These are phyloP conservation scores for Cnidoscolus chayamansa DNA, from an alignment of 441 rosid species.

Conservation along the genomic window DNA sequence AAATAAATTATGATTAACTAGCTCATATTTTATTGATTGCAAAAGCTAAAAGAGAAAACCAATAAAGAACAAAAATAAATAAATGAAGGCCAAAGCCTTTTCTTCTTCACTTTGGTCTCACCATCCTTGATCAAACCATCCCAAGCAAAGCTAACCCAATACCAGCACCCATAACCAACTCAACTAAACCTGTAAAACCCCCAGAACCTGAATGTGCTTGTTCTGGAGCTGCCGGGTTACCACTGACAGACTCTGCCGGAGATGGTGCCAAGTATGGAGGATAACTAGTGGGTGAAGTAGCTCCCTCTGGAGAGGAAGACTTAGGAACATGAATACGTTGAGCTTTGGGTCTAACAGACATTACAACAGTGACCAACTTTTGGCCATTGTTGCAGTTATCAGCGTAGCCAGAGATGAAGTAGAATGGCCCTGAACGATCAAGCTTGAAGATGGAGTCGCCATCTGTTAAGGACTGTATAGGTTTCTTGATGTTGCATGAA, in stretches of 20 bases:
- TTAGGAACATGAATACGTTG: constrained; percentile 24
- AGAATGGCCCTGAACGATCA: constrained; percentile 69
- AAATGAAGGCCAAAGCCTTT: background rate
- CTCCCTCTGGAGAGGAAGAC: constrained; percentile 21
- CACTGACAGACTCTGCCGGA: background rate
- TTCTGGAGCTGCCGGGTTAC: constrained; percentile 13
- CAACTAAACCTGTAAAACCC: constrained; percentile 20
- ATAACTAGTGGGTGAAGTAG: constrained; percentile 15
- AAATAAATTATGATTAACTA: too few relatives aligned
- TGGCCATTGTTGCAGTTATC: constrained; percentile 67
- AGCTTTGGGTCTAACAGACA: constrained; percentile 48
- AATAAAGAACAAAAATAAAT: background rate
- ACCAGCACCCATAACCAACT: constrained; percentile 28
- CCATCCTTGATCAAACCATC: constrained; percentile 10
- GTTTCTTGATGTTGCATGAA: constrained; percentile 61
- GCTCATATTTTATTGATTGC: too few relatives aligned
- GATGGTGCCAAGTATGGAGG: constrained; percentile 12
- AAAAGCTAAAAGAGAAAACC: background rate
- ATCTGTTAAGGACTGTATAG: constrained; percentile 46
- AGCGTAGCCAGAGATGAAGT: constrained; percentile 56
- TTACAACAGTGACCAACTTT: constrained; percentile 48
- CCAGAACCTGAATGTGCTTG: constrained; percentile 35
- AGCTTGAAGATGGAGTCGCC: constrained; percentile 56
- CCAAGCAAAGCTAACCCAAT: constrained; percentile 24
- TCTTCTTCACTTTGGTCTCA: background rate